Evolutionary conservation across 2,329 filamentous ascomycete species (phyloP), one percentile per base, ranked within the genome.

Genomic region (Verticillium nubilum): DNA sequence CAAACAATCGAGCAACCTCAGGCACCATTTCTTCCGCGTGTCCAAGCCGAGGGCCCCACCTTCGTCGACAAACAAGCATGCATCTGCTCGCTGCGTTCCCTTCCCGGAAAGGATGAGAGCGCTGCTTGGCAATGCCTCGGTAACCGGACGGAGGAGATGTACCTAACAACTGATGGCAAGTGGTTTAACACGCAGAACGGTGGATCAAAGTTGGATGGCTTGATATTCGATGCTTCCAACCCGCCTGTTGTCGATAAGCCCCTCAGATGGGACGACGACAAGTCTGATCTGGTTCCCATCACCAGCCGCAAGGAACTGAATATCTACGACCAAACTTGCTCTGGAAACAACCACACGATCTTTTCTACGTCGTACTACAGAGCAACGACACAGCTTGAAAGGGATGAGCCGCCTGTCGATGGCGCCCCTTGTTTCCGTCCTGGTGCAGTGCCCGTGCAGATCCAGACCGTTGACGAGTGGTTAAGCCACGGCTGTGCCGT

Each of bases 71-170:
- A 69, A 3, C 65, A 67, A 17, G 75, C 74, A 12, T 78, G 75
- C 57, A 67, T 76, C 26, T 78, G 75, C 52, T 71, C 73, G 15
- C 64, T 77, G 13, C 68, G 69, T 25, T 52, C 63, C 19, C 58
- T 67, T 3, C 66, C 69, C 2, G 59, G 56, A 2, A 58, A 60
- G 3, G 55, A 55, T 2, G 57, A 60, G 15, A 56, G 64, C 27
- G 65, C 67, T 12, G 67, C 68, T n/a, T 79, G 77, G 77, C 75
- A 77, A 60, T 79, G 77, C 61, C 74, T 78, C 29, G 76, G 77
- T 13, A 76, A 78, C 60, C 76, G 78, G 62, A 77, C 74, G 0
- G 66, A 76, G 52, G 70, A 69, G 1, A 69, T 76, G 1, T 77
- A 77, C 58, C 62, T 60, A 2, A 67, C 67, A 19, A 74, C 65